Evolutionary conservation across 768 basidiomycete species (phyloP).

Genomic region (Naganishia onofrii): DNA sequence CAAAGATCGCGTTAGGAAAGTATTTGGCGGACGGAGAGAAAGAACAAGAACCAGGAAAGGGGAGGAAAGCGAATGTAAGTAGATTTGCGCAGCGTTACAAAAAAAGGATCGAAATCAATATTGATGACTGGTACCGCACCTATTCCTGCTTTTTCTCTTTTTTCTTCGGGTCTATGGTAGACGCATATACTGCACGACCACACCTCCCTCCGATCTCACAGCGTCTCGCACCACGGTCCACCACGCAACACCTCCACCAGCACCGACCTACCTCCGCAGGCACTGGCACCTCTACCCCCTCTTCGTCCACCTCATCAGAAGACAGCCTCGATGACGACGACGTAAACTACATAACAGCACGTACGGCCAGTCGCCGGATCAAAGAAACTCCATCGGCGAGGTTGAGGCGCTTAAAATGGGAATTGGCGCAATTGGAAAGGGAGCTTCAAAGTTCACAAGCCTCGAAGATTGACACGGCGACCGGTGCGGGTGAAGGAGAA

Average conservation of each 20-base stretch:
- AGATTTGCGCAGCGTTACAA: no score
- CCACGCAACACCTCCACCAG: no score
- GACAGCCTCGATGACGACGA: slow-evolving; percentile 30
- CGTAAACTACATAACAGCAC: slow-evolving; percentile 12
- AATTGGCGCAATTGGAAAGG: slow-evolving; percentile 73
- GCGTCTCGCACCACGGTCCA: not conserved
- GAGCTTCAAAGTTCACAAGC: slow-evolving; percentile 58
- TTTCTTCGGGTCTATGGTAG: not conserved
- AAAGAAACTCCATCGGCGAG: slow-evolving; percentile 52
- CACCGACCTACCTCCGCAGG: no score
- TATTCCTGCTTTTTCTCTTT: not conserved
- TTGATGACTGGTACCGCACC: no score
- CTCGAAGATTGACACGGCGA: slow-evolving; percentile 41
- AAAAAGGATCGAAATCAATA: no score
- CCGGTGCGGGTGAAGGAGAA: slow-evolving; percentile 45
- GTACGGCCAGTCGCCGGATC: slow-evolving; percentile 5
- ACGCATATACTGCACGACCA: slow-evolving; percentile 38
- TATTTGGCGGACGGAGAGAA: slow-evolving; percentile 38
- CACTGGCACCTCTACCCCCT: no score
- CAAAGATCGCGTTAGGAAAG: slow-evolving; percentile 37
- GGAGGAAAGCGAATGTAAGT: slow-evolving; percentile 13
- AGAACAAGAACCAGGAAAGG: slow-evolving; percentile 14
- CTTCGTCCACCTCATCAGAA: not conserved
- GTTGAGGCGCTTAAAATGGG: slow-evolving; percentile 63
- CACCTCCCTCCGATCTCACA: slow-evolving; percentile 37